A percentile compares a stretch with the other conserved stretches of the same genome.
Evolutionary conservation across 768 basidiomycete species (phyloP).

Genomic region (Termitomyces bulborhizus): DNA sequence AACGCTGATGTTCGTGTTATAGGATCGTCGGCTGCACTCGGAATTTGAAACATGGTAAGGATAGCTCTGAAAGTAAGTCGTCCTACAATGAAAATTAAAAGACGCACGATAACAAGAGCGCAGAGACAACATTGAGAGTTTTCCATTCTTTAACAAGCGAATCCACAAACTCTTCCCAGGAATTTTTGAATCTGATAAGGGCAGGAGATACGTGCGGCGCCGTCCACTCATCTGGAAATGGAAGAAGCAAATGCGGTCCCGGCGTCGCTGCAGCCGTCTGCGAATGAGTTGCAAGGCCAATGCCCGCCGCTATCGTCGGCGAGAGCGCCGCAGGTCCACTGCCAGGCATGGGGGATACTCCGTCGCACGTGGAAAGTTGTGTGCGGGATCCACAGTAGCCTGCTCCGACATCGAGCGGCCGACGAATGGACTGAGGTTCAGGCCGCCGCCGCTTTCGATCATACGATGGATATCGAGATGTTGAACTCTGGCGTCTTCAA

Average conservation of each 20-base stretch:
- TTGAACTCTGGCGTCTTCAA: conserved; percentile 74
- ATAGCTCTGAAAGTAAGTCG: conserved; percentile 45
- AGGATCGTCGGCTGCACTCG: conserved; percentile 48
- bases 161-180: conserved; percentile 51
- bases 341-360: conserved; percentile 6
- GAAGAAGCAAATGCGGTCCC: conserved; percentile 23
- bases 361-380: conserved; percentile 1
- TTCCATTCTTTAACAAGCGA: conserved; percentile 71
- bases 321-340: conserved; percentile 9
- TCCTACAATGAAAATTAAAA: not conserved
- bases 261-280: conserved; percentile 13
- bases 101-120: conserved; percentile 42
- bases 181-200: conserved; percentile 54
- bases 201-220: conserved; percentile 53
- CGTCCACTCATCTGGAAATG: conserved; percentile 51
- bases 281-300: conserved; percentile 20
- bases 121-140: conserved; percentile 68
- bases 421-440: conserved; percentile 4
- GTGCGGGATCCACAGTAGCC: conserved; percentile 4
- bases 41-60: conserved; percentile 60
- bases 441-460: conserved; percentile 18
- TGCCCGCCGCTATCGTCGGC: conserved; percentile 19
- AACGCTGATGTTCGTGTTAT: conserved; percentile 57
- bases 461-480: conserved; percentile 62
- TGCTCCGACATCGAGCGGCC: conserved; percentile 10